Percentiles rank a stretch among this genome's conserved stretches.
These are phyloP conservation scores for Fomitiporia mediterranea DNA, from an alignment of 1,284 basidiomycete species.

Conservation along the genomic window DNA sequence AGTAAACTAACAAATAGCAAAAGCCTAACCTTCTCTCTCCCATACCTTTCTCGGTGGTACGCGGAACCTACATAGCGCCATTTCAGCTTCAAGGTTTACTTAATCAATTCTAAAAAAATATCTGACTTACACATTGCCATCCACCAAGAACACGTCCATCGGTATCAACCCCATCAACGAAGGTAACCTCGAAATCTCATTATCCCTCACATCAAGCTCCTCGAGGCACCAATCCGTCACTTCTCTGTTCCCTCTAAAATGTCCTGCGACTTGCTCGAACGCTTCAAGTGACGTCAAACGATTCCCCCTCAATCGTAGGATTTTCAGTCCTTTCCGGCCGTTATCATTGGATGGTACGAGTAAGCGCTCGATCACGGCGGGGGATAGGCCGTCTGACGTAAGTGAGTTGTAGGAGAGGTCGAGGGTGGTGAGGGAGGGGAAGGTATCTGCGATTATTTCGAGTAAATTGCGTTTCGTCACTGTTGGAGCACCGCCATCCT, in stretches of 20 bases:
- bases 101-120: too few relatives aligned
- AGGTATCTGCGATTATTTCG: slow-evolving; percentile 53
- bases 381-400: slow-evolving; percentile 46
- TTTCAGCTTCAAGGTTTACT: not conserved
- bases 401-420: slow-evolving; percentile 72
- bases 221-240: slow-evolving; percentile 68
- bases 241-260: slow-evolving; percentile 59
- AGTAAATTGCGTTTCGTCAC: slow-evolving; percentile 49
- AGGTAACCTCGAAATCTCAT: slow-evolving; percentile 64
- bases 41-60: slow-evolving; percentile 73
- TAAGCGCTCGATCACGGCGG: slow-evolving; percentile 42
- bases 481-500: slow-evolving; percentile 30
- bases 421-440: slow-evolving; percentile 61
- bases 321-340: slow-evolving; percentile 49
- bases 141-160: slow-evolving; percentile 73
- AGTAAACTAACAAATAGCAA: not conserved
- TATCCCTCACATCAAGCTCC: slow-evolving; percentile 74
- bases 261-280: slow-evolving; percentile 51
- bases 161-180: slow-evolving; percentile 67
- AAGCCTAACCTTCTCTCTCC: slow-evolving; percentile 58
- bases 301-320: slow-evolving; percentile 65
- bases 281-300: slow-evolving; percentile 54
- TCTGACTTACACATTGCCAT: slow-evolving; percentile 72
- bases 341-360: slow-evolving; percentile 42
- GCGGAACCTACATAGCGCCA: slow-evolving; percentile 51